These are phyloP conservation scores for Mycena rosella DNA, from an alignment of 768 basidiomycete genomes.

Conservation along the genomic window DNA sequence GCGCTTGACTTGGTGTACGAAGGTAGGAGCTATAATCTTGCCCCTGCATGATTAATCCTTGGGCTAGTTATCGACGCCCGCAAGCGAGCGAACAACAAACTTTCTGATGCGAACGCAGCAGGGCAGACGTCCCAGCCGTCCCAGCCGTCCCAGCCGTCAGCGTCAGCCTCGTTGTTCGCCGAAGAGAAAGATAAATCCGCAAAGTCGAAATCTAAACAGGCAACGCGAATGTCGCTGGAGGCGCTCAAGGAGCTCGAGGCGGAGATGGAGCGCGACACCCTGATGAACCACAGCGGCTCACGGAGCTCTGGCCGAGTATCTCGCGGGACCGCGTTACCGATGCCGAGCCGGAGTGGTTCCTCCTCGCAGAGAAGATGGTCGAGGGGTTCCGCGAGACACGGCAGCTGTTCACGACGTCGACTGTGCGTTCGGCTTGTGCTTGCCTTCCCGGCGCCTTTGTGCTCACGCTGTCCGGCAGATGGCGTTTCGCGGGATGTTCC, in stretches of 20 bases:
- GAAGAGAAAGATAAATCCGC: constrained; percentile 25
- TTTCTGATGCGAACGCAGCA: constrained; percentile 28
- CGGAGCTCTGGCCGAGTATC: constrained; percentile 73
- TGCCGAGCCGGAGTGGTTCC: constrained; percentile 80
- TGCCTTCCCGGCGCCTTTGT: background rate
- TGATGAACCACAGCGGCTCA: constrained; percentile 69
- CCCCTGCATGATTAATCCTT: background rate
- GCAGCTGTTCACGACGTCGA: constrained; percentile 77
- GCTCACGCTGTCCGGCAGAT: constrained; percentile 2
- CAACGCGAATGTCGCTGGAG: constrained; percentile 62
- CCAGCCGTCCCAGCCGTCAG: constrained; percentile 4
- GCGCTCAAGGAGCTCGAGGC: constrained; percentile 76
- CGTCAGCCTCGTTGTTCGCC: constrained; percentile 28
- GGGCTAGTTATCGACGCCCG: constrained; percentile 70
- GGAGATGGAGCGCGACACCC: constrained; percentile 74
- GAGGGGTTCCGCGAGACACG: constrained; percentile 92
- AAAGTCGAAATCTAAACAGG: constrained; percentile 45
- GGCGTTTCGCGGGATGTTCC: constrained; percentile 34
- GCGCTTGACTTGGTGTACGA: constrained; percentile 90
- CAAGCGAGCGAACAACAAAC: constrained; percentile 56
- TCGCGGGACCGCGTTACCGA: constrained; percentile 54
- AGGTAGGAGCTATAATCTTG: constrained; percentile 60
- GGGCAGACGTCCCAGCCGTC: background rate
- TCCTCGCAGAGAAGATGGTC: constrained; percentile 87
- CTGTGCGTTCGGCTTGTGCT: constrained; percentile 1